Evolutionary conservation across 495 filamentous ascomycete genomes (phyloP).

Genomic region (Cryomyces minteri): DNA sequence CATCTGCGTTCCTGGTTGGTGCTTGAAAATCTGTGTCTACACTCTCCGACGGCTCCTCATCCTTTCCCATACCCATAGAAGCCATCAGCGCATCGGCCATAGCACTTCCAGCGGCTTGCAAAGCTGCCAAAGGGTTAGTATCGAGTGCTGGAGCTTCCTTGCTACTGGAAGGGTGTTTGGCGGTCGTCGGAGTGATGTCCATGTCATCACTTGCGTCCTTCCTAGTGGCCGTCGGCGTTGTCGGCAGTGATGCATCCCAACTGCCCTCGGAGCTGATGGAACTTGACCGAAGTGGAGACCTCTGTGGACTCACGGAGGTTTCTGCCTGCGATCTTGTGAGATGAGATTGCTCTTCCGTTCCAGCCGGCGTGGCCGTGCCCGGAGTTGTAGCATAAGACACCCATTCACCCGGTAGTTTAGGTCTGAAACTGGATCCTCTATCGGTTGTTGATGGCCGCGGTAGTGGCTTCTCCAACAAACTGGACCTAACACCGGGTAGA

Average conservation of each 20-base stretch:
- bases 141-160: too few relatives aligned
- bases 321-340: too few relatives aligned
- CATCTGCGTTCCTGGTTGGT: not conserved
- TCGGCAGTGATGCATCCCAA: too few relatives aligned
- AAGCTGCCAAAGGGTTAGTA: constrained; percentile 11
- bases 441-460: constrained; percentile 3
- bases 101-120: constrained; percentile 13
- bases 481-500: too few relatives aligned
- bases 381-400: constrained; percentile 34
- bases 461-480: too few relatives aligned
- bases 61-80: constrained; percentile 8
- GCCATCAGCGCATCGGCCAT: constrained; percentile 14
- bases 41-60: not conserved
- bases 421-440: constrained; percentile 26
- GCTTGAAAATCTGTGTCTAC: not conserved
- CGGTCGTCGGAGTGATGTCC: constrained; percentile 19
- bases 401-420: constrained; percentile 46
- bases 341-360: constrained; percentile 11
- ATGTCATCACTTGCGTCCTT: constrained; percentile 8
- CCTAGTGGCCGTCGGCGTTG: not conserved
- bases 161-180: not conserved
- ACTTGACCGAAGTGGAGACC: too few relatives aligned
- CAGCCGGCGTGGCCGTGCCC: constrained; percentile 4
- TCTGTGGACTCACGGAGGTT: too few relatives aligned
- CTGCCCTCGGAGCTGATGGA: too few relatives aligned